Evolutionary conservation across 495 filamentous ascomycete genomes (phyloP), one percentile per base, ranked within the genome.

Genomic region (Letharia columbiana): DNA sequence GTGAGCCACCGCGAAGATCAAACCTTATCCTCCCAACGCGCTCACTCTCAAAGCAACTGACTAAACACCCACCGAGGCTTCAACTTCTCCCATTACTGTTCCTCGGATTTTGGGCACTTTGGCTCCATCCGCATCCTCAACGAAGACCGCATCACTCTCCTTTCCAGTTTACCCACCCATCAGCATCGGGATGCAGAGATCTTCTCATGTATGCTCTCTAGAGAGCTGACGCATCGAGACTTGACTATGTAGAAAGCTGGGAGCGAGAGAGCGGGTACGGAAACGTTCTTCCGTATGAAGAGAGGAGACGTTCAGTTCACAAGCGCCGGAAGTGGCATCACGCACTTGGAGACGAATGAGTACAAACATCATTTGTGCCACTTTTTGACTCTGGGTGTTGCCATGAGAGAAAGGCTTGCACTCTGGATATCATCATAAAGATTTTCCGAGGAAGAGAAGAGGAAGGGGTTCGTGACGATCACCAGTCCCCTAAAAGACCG

Each of bases 11-110:
- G 49, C 49, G 10, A 52, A 31, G 10, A 31, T 31, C 12, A n/a
- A 23, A 35, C 79, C 81, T 33, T 87, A 86, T 70, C 81, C 44
- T 72, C 72, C 47, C 80, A 82, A 41, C 82, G 89, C 58, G 90
- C 89, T 49, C 89, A 92, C 73, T 80, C 83, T 65, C 83, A 91
- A 72, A 87, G 88, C 74, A 89, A 87, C 73, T 93, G 89, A 89
- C 84, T 92, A n/a, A 87, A 92, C 75, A 86, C 83, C 33, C 91
- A 87, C 78, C 90, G 92, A 78, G 90, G 87, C 64, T 92, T 95
- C 81, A 83, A 81, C 75, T 92, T 92, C 73, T 88, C 89, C 65
- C 75, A 76, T 67, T 92, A 91, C 81, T 84, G 84, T 77, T 83
- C 90, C 75, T 86, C 86, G 42, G 67, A 71, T 2, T 87, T 83